Base-by-base conservation (phyloP, 1,139 yeast species). In the Blastobotrys apis region DNA sequence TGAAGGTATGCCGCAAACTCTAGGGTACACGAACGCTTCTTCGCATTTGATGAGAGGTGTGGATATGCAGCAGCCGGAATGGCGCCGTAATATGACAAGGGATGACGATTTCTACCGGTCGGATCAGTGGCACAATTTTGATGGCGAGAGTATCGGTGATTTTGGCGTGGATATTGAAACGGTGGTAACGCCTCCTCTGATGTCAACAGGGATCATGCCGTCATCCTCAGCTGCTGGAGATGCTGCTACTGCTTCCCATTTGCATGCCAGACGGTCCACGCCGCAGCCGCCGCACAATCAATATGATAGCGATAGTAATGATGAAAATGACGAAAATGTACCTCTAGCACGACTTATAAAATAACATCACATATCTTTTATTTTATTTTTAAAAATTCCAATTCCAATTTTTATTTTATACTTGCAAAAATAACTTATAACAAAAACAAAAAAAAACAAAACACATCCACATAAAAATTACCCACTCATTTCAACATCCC, bases 141-240 rank as follows among this genome's bases (percentile, higher is more conserved):
- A 83, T 63, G 98, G 98, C 6, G 97, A 90, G 57, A 74, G 76
- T 4, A 67, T 92, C 43, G 74, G 74, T 36, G 96, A 87, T 64
- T 88, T 78, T 62, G 97, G 97, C 1, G 97, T 92, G 2, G 97
- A 90, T 60, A 52, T 79, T 3, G 87, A 81, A 55, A 62, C 53
- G 47, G 60, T 41, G 4, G 35, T 37, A 2, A 38, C 41, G 22
- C 41, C 37, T 20, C 43, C 37, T 2, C 43, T 27, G 15, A 16
- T 31, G 29, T 21, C 4, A 27, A 10, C 34, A 4, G 26, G 9
- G 26, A 10, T 23, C 9, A 10, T 10, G 26, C 26, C 9, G 26
- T 10, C 26, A 23, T 6, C 26, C 10, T 23, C 26, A 23, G 10
- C 26, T 23, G 26, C n/a, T n/a, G n/a, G 9, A 4, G 13, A 31